A percentile compares a stretch with the other conserved stretches of the same genome.
Evolutionary conservation across 225 moss, liverwort and hornwort genomes (phyloP).

Genomic region (Marchantia paleacea): DNA sequence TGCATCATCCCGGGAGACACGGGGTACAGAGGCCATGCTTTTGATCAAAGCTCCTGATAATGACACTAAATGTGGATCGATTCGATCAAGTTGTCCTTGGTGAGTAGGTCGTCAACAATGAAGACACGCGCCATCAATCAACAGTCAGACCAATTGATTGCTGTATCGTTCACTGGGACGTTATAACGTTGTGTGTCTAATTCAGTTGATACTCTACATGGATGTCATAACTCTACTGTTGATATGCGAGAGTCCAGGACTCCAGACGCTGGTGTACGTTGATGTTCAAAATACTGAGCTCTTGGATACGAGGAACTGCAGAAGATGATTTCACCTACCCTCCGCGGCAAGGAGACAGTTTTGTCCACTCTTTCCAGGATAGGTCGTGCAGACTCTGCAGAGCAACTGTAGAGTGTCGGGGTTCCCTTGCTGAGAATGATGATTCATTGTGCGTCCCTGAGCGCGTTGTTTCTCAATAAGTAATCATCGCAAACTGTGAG

Average conservation of each 20-base stretch:
- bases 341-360: background rate
- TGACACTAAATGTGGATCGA: background rate
- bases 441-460: background rate
- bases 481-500: background rate
- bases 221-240: background rate
- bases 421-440: too few relatives aligned
- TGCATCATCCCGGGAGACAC: background rate
- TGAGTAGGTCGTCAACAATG: too few relatives aligned
- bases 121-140: too few relatives aligned
- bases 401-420: background rate
- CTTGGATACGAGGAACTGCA: background rate
- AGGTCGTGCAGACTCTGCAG: background rate
- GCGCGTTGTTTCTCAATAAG: background rate
- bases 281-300: background rate
- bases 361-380: too few relatives aligned
- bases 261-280: background rate
- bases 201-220: background rate
- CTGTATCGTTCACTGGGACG: background rate
- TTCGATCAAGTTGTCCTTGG: too few relatives aligned
- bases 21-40: background rate
- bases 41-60: slow-evolving; percentile 7
- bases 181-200: background rate
- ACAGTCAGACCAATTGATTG: too few relatives aligned
- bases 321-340: background rate
- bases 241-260: too few relatives aligned